Base-by-base conservation (phyloP, 495 filamentous ascomycete species). In the Annulohypoxylon moriforme region DNA sequence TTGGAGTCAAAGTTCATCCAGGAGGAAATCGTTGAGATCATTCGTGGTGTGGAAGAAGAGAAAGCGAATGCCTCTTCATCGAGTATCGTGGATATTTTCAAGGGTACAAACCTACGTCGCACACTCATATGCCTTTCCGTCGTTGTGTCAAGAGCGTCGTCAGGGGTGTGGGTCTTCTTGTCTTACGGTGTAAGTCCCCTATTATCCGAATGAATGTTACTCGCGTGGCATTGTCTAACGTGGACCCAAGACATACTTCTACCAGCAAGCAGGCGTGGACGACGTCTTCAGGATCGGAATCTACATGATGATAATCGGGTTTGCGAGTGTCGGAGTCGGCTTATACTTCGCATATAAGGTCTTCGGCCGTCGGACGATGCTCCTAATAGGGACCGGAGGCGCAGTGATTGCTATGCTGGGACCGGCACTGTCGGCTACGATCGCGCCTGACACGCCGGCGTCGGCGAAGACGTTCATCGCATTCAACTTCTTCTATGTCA, bases 391-490 rank as follows among this genome's bases (percentile, higher is more conserved):
- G 3, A 72, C 85, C 36, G 67, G 77, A n/a, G 64, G 84, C 18
- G 83, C 83, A 47, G 81, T 80, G 13, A 68, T 86, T n/a, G 72
- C 70, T 4, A 79, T 79, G 75, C 40, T 71, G 10, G 71, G 64
- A 6, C 65, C 73, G 13, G 75, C 75, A 1, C 27, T 79, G 24
- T 73, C 50, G 36, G 66, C 69, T 16, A 75, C 75, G 0, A 69
- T 74, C 34, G 67, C 69, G 22, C 85, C 85, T 0, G 78, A 79
- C 0, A 77, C 78, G 0, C 65, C 67, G 20, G 75, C 65, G 1
- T 79, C 83, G n/a, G 84, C 80, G 9, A 85, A 79, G 42, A 70
- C 68, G 20, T 83, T 85, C 47, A 79, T 87, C 25, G 82, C 71
- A 0, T 71, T 85, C 20, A 78, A 78, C 5, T 68, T 74, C 61